These are phyloP conservation scores for Sporothrix dimorphospora DNA, from an alignment of 2,329 filamentous ascomycete species.

Conservation along the genomic window DNA sequence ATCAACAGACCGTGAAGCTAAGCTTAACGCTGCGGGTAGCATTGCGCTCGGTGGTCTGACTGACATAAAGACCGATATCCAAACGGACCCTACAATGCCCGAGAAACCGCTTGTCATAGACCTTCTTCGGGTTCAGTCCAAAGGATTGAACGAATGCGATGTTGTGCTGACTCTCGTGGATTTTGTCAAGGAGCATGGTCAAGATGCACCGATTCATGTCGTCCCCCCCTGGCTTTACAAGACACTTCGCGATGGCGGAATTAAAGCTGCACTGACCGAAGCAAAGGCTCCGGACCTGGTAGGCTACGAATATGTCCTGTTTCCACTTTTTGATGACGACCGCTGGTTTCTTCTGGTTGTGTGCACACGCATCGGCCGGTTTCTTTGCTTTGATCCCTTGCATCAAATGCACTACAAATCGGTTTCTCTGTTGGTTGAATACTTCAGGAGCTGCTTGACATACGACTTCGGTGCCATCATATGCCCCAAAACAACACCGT, in stretches of 20 bases:
- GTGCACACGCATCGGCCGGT: not conserved
- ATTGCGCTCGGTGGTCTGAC: not conserved
- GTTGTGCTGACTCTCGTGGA: not conserved
- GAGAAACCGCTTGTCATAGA: not conserved
- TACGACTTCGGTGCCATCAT: not conserved
- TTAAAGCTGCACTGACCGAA: too few relatives aligned
- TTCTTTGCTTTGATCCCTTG: not conserved
- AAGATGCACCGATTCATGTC: not conserved
- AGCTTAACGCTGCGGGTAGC: not conserved
- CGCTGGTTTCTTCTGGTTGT: not conserved
- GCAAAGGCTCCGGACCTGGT: not conserved
- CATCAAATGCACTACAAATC: conserved; percentile 1
- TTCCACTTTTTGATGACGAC: not conserved
- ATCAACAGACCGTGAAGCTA: not conserved
- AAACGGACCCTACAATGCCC: not conserved
- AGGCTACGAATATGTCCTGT: not conserved
- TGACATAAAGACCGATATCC: too few relatives aligned
- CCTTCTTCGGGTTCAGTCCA: not conserved
- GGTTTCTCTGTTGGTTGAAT: not conserved
- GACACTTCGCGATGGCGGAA: not conserved
- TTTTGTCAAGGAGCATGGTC: not conserved
- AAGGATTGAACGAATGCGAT: not conserved
- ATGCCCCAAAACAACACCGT: not conserved
- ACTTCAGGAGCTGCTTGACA: not conserved
- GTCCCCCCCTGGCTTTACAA: not conserved